Conservation (phyloP, 495 filamentous ascomycete species). For the Parathielavia hyrcaniae region DNA sequence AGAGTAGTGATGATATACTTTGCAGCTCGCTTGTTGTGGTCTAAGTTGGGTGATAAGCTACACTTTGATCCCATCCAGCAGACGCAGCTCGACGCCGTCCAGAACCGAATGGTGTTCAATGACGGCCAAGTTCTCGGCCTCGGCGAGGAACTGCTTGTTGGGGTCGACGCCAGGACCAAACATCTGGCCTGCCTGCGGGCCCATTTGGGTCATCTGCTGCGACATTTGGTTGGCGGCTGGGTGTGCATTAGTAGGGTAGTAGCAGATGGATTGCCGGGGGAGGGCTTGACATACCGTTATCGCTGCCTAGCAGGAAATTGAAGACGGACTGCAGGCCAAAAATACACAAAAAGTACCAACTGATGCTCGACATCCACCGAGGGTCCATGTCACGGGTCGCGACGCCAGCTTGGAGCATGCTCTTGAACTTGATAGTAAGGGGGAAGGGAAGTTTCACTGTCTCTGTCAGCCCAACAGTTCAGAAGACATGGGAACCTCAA, state of each 20-base stretch:
- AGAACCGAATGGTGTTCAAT: slow-evolving; percentile 87
- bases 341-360: slow-evolving; percentile 96
- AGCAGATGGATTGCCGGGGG: background rate
- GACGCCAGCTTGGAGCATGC: slow-evolving; percentile 95
- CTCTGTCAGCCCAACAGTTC: slow-evolving; percentile 10
- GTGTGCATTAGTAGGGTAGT: background rate
- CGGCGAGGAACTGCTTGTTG: slow-evolving; percentile 82
- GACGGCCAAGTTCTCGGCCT: slow-evolving; percentile 93
- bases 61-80: slow-evolving; percentile 54
- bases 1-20: background rate
- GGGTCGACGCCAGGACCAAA: slow-evolving; percentile 94
- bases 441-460: slow-evolving; percentile 95
- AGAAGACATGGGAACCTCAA: too few species aligned
- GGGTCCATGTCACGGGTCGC: slow-evolving; percentile 94
- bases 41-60: slow-evolving; percentile 20
- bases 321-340: slow-evolving; percentile 97
- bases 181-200: slow-evolving; percentile 58
- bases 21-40: background rate
- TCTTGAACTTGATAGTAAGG: slow-evolving; percentile 96
- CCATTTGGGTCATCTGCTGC: slow-evolving; percentile 84
- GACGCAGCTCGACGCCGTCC: slow-evolving; percentile 75
- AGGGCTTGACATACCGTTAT: slow-evolving; percentile 64
- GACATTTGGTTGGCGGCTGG: slow-evolving; percentile 90
- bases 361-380: slow-evolving; percentile 94
- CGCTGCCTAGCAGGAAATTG: slow-evolving; percentile 89